These are phyloP conservation scores for Chrysanthemum makinoi DNA, from an alignment of 129 eudicot species.

Conservation along the genomic window DNA sequence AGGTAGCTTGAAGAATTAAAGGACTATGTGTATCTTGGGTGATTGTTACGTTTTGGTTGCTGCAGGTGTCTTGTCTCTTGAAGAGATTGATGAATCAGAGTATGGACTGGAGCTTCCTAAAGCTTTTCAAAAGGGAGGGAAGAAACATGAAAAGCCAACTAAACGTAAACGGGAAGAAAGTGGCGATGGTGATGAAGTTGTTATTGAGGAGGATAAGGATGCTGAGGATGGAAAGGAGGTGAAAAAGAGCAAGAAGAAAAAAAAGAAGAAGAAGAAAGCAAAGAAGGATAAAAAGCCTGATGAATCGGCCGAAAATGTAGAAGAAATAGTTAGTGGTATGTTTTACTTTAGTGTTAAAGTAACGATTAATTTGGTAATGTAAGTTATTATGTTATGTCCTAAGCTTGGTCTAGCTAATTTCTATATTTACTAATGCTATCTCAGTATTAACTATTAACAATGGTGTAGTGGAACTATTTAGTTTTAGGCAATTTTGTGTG, in stretches of 20 bases:
- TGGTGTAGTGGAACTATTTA: too few relatives aligned
- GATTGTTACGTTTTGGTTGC: slow-evolving; percentile 13
- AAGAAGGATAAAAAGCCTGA: slow-evolving; percentile 37
- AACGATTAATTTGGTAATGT: neutral
- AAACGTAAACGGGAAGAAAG: slow-evolving; percentile 43
- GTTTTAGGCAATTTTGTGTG: too few relatives aligned
- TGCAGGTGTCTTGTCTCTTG: slow-evolving; percentile 89
- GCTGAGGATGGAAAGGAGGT: slow-evolving; percentile 34
- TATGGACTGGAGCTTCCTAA: slow-evolving; percentile 62
- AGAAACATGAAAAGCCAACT: slow-evolving; percentile 32
- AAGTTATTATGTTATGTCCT: neutral
- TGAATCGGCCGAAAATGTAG: slow-evolving; percentile 33
- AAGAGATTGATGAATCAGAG: slow-evolving; percentile 92
- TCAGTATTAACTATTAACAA: too few relatives aligned
- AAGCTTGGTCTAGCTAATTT: neutral
- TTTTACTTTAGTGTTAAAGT: neutral
- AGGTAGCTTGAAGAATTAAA: too few relatives aligned
- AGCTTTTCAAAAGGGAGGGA: slow-evolving; percentile 19
- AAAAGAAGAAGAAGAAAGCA: slow-evolving; percentile 40
- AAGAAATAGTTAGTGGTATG: slow-evolving; percentile 39
- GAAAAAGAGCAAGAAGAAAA: slow-evolving; percentile 38
- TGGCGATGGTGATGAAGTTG: slow-evolving; percentile 30
- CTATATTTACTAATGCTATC: neutral
- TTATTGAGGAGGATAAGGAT: slow-evolving; percentile 31
- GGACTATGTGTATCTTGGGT: neutral